Evolutionary conservation across 2,329 filamentous ascomycete species (phyloP).

Genomic region (Colletotrichum lupini): DNA sequence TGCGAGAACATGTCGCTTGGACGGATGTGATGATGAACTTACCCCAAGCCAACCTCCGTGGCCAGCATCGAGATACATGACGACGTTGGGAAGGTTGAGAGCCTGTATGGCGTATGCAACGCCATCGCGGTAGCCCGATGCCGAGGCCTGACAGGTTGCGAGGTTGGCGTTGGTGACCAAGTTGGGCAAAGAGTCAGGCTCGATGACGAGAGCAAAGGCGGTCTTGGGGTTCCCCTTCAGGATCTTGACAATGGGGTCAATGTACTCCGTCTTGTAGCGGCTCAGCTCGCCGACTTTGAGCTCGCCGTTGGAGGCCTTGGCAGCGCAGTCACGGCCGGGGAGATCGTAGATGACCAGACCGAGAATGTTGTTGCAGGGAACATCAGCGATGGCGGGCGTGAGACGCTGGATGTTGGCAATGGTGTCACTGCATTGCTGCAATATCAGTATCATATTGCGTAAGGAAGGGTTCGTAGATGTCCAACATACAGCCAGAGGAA

Average conservation of each 20-base stretch:
- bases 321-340: constrained; percentile 72
- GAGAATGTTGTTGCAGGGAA: constrained; percentile 51
- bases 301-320: constrained; percentile 72
- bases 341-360: constrained; percentile 71
- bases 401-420: constrained; percentile 51
- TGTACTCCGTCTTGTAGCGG: constrained; percentile 54
- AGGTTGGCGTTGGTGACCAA: constrained; percentile 69
- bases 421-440: constrained; percentile 43
- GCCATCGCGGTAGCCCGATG: constrained; percentile 64
- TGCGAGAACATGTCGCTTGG: not conserved
- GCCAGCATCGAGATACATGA: constrained; percentile 73
- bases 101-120: constrained; percentile 65
- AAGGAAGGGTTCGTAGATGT: not conserved
- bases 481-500: constrained; percentile 52
- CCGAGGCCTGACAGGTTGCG: constrained; percentile 63
- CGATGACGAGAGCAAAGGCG: constrained; percentile 55
- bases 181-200: constrained; percentile 73
- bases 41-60: constrained; percentile 72
- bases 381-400: constrained; percentile 48
- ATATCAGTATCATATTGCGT: not conserved
- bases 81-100: constrained; percentile 70
- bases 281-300: constrained; percentile 63
- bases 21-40: not conserved
- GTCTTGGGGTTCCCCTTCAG: constrained; percentile 66
- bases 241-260: constrained; percentile 60